Base-by-base conservation (phyloP, 1,284 basidiomycete species). In the Boletellus deceptivus region DNA sequence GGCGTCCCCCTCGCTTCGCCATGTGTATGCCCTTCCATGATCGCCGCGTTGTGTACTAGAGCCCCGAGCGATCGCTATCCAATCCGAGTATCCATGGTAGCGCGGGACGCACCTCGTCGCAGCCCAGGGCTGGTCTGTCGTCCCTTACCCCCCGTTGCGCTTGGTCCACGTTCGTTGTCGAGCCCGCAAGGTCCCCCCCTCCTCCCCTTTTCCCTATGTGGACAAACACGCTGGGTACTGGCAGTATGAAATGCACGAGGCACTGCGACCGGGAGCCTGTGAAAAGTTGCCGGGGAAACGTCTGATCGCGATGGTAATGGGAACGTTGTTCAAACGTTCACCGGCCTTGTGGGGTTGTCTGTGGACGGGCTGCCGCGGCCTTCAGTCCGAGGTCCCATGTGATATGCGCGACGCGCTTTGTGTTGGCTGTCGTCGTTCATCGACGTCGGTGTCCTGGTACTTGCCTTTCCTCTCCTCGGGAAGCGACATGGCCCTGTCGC, bases 281-380 rank as follows among this genome's bases (percentile, higher is more conserved):
- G 33, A 20, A 24, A 11, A 29, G 14, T n/a, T 31, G 11, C 24
- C 31, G 24, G 6, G n/a, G 35, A 31, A 18, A 43, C 59, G 38
- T 46, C 48, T 59, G 56, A 61, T 63, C 17, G 59, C 37, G 54
- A 63, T 57, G 46, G 59, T 10, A 44, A 59, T 55, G 44, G 41
- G 29, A 25, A 25, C 13, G 34, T 20, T 20, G 31, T 43, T 22
- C 20, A 22, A 22, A 22, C 22, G 22, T 22, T 37, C 17, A 34
- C n/a, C 16, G 34, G 20, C 34, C 38, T 54, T 41, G 47, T 56
- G 31, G 2, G 20, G 59, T 45, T 40, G 49, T 39, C 55, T 43
- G 38, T 18, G 40, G n/a, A 46, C 35, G 43, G 41, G 17, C 41
- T 33, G 20, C 8, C 39, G 46, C 43, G 7, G 17, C 34, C 47